Percentiles rank a stretch among this genome's conserved stretches.
Conservation (phyloP, 1,139 yeast genomes). For the Hemisphaericaspora lyxosophila region DNA sequence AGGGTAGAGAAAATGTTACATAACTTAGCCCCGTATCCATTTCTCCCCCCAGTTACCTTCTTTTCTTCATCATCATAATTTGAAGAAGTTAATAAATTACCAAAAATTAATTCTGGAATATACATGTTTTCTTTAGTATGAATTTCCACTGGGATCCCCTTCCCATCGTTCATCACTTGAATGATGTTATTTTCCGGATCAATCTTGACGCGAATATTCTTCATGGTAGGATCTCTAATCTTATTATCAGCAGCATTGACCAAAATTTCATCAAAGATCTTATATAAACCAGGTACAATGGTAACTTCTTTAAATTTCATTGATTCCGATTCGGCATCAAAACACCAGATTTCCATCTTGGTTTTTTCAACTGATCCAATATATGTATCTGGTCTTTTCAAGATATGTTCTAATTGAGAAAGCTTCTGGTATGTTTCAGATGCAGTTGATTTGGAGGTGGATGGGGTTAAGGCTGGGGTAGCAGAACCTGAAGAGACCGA, state of each 20-base stretch:
- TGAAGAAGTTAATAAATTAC: constrained; percentile 90
- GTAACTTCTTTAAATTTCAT: constrained; percentile 73
- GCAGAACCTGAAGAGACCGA: constrained; percentile 10
- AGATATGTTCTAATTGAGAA: constrained; percentile 91
- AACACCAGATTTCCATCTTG: constrained; percentile 83
- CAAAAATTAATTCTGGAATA: constrained; percentile 95
- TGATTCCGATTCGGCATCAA: constrained; percentile 63
- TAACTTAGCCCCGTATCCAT: constrained; percentile 94
- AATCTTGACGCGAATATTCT: constrained; percentile 74
- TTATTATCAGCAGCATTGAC: constrained; percentile 99
- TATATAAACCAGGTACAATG: constrained; percentile 93
- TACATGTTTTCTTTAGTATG: constrained; percentile 90
- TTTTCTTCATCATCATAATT: constrained; percentile 94
- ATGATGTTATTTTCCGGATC: constrained; percentile 74
- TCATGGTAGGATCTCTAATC: constrained; percentile 91
- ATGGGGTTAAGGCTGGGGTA: constrained; percentile 4
- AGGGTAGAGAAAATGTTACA: constrained; percentile 90
- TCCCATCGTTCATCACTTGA: constrained; percentile 88
- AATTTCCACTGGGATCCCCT: constrained; percentile 93
- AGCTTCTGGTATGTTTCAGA: constrained; percentile 91
- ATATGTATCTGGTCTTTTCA: constrained; percentile 97
- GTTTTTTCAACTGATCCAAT: constrained; percentile 91
- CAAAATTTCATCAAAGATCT: constrained; percentile 93
- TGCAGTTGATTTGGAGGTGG: constrained; percentile 24
- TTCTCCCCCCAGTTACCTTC: constrained; percentile 98